Base-by-base conservation (phyloP, 2,329 filamentous ascomycete species). In the Pseudogymnoascus sp. region DNA sequence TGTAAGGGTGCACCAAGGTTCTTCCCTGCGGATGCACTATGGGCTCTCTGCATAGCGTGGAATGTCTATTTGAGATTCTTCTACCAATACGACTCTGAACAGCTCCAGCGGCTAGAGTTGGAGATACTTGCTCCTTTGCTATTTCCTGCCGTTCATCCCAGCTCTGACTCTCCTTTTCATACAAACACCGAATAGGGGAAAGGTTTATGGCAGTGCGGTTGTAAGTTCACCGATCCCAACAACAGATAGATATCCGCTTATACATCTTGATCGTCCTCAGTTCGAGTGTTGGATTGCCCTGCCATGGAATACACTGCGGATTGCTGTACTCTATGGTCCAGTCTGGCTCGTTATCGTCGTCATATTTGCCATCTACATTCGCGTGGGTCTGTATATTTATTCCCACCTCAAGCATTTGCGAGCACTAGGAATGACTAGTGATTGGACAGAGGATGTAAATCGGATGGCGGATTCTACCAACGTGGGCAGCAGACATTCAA, bases 21-120 rank as follows among this genome's bases (percentile, higher is more conserved):
- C 65, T 75, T 78, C 71, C 75, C 74, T 15, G 76, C 76, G 10
- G 77, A 79, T 68, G 74, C 75, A 6, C 62, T 79, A 21, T 82
- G 76, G 79, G 77, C 78, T 0, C 74, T 82, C 60, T 77, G 76
- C 59, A 83, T 84, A 80, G 79, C 81, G 2, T 73, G 75, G 60
- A 84, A 83, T 66, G 81, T 83, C 62, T 80, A 81, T 66, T 69
- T 83, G 4, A 81, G 80, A 2, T 79, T 83, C 65, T 80, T 82
- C 65, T 72, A 73, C 35, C 77, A 76, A 58, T 82, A 79, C 65
- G 74, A 76, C 52, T 72, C 77, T 0, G 66, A 73, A 3, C 74
- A 78, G 39, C 69, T 84, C 26, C 76, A 74, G 18, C 70, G 68
- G n/a, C 67, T 82, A 6, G 81, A 84, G 67, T 77, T 77, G 76